phyloP scores from a whole-genome alignment of 1,284 basidiomycete genomes.

The Trichosporon sp. region DNA sequence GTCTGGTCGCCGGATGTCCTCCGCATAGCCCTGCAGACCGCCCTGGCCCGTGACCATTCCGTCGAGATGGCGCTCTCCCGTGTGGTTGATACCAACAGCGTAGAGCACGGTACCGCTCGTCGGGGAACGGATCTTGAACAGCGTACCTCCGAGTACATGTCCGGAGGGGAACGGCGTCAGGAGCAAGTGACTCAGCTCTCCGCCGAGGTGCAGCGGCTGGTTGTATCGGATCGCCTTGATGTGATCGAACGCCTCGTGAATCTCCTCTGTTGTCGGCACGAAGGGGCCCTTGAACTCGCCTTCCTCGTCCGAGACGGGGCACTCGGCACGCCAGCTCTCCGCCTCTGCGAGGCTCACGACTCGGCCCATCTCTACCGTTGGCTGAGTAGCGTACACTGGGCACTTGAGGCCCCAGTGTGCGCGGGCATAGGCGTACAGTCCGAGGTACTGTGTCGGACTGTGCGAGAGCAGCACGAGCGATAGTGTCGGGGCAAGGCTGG shows the following conservation, averaged over 20 bases:
- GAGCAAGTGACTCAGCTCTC: slow-evolving; percentile 68
- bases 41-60: slow-evolving; percentile 75
- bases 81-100: slow-evolving; percentile 95
- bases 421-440: slow-evolving; percentile 87
- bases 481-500: slow-evolving; percentile 75
- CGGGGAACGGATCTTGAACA: slow-evolving; percentile 98
- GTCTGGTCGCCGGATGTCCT: slow-evolving; percentile 84
- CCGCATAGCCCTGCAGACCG: slow-evolving; percentile 59
- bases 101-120: slow-evolving; percentile 94
- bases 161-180: slow-evolving; percentile 96
- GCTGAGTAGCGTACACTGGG: slow-evolving; percentile 93
- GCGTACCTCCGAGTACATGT: slow-evolving; percentile 92
- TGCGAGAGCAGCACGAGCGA: slow-evolving; percentile 70
- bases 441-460: slow-evolving; percentile 84
- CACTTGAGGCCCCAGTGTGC: slow-evolving; percentile 84
- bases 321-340: slow-evolving; percentile 75
- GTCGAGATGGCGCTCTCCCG: slow-evolving; percentile 92
- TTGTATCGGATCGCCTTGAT: slow-evolving; percentile 92
- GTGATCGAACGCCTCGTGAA: slow-evolving; percentile 92
- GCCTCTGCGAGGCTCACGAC: slow-evolving; percentile 83
- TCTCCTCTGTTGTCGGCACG: slow-evolving; percentile 71
- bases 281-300: slow-evolving; percentile 48
- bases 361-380: slow-evolving; percentile 93
- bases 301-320: slow-evolving; percentile 60
- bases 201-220: slow-evolving; percentile 92